Percentiles rank a stretch among this genome's conserved stretches.
These are phyloP conservation scores for Mycotypha africana DNA, from an alignment of 371 early-diverging fungal species.

Conservation along the genomic window DNA sequence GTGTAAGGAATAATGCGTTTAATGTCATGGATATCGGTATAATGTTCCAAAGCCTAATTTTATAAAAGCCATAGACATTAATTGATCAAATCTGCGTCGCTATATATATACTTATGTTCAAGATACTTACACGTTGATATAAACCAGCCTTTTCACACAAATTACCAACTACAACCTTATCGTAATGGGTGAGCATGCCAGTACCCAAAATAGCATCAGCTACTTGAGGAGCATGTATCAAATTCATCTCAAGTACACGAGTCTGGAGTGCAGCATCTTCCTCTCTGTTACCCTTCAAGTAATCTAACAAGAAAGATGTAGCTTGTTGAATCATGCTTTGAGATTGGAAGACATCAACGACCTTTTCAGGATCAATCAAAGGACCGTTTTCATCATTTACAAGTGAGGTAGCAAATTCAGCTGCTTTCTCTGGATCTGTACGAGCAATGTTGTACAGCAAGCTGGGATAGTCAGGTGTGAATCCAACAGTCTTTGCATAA, in stretches of 20 bases:
- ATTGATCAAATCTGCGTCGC: too few species aligned
- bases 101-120: too few species aligned
- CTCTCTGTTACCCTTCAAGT: constrained; percentile 85
- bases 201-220: constrained; percentile 97
- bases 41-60: constrained; percentile 92
- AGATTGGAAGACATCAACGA: constrained; percentile 90
- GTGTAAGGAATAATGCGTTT: constrained; percentile 94
- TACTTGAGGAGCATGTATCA: constrained; percentile 95
- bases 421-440: constrained; percentile 88
- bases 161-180: constrained; percentile 82
- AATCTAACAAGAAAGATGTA: constrained; percentile 94
- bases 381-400: constrained; percentile 82
- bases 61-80: constrained; percentile 16
- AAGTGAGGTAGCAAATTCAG: constrained; percentile 87
- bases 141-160: constrained; percentile 97
- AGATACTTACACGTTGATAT: constrained; percentile 80
- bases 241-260: constrained; percentile 94
- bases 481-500: constrained; percentile 92
- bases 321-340: constrained; percentile 94
- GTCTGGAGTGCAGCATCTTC: constrained; percentile 93
- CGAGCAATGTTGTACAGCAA: constrained; percentile 89
- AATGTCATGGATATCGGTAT: constrained; percentile 92
- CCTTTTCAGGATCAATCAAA: constrained; percentile 79
- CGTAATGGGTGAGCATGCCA: constrained; percentile 93
- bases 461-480: constrained; percentile 86